Conservation (phyloP, 768 basidiomycete species). For the Tricholoma sp. region DNA sequence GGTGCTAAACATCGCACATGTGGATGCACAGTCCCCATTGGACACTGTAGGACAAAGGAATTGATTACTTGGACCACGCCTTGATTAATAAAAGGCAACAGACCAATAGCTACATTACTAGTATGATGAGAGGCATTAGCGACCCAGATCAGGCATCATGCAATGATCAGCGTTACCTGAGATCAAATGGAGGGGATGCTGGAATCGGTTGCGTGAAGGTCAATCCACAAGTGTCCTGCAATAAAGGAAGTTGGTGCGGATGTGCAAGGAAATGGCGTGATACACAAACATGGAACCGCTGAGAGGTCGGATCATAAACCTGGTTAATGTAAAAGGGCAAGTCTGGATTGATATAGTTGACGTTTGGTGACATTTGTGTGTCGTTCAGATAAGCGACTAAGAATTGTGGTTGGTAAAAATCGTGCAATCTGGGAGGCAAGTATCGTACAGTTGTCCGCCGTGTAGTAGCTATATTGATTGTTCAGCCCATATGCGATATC, state of each 20-base stretch:
- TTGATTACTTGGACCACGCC: not conserved
- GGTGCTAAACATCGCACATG: conserved; percentile 60
- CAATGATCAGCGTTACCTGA: conserved; percentile 25
- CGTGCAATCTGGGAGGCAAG: not conserved
- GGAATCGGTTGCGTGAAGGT: conserved; percentile 35
- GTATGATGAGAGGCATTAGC: not conserved
- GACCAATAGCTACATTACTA: conserved; percentile 44
- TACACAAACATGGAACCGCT: conserved; percentile 36
- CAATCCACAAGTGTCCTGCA: conserved; percentile 39
- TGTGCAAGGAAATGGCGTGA: no score
- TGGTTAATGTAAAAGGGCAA: conserved; percentile 40
- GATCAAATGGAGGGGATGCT: conserved; percentile 39
- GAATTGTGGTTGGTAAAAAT: not conserved
- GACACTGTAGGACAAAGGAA: conserved; percentile 22
- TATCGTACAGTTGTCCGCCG: conserved; percentile 46
- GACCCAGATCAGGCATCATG: not conserved
- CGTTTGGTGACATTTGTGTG: conserved; percentile 31
- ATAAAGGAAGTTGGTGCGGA: not conserved
- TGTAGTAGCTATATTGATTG: conserved; percentile 35
- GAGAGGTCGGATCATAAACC: conserved; percentile 37
- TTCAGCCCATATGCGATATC: conserved; percentile 43
- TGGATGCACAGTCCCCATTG: conserved; percentile 51
- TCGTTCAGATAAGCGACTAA: conserved; percentile 45
- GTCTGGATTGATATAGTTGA: conserved; percentile 42
- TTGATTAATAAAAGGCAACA: conserved; percentile 4